Evolutionary conservation across 306 rosid species (phyloP).

Genomic region (Gastrolobium bilobum): DNA sequence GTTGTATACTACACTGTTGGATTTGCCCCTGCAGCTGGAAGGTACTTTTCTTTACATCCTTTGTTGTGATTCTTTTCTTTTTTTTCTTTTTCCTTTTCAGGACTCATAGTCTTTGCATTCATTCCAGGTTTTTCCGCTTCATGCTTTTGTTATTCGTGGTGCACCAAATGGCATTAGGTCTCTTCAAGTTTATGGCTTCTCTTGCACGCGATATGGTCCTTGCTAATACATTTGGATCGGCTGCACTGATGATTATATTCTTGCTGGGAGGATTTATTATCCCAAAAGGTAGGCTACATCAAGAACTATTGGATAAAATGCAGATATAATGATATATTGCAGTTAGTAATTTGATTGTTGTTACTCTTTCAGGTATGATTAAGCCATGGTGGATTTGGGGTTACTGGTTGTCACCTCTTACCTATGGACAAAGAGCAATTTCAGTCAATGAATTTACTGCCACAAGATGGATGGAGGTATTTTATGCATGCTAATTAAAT

Average conservation of each 20-base stretch:
- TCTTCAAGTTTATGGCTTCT: constrained; percentile 82
- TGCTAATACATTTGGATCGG: constrained; percentile 87
- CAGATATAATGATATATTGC: background rate
- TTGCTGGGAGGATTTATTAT: constrained; percentile 86
- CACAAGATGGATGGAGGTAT: constrained; percentile 81
- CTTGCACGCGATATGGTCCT: constrained; percentile 80
- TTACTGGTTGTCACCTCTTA: constrained; percentile 86
- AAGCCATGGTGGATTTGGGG: constrained; percentile 94
- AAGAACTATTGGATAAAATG: constrained; percentile 6
- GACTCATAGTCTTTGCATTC: constrained; percentile 29
- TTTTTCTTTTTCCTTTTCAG: background rate
- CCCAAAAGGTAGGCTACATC: constrained; percentile 67
- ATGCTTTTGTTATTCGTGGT: constrained; percentile 69
- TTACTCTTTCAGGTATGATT: constrained; percentile 65
- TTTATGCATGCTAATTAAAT: constrained; percentile 38
- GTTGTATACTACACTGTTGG: constrained; percentile 85
- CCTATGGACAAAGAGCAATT: constrained; percentile 79
- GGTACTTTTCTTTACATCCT: constrained; percentile 52
- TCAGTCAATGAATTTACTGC: constrained; percentile 88
- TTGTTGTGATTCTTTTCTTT: background rate
- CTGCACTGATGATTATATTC: constrained; percentile 69
- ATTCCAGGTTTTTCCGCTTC: constrained; percentile 81
- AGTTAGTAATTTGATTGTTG: constrained; percentile 21
- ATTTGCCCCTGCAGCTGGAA: constrained; percentile 78
- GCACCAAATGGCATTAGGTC: constrained; percentile 93